phyloP scores from a whole-genome alignment of 345 rosid genomes.

The Limnanthes douglasii region DNA sequence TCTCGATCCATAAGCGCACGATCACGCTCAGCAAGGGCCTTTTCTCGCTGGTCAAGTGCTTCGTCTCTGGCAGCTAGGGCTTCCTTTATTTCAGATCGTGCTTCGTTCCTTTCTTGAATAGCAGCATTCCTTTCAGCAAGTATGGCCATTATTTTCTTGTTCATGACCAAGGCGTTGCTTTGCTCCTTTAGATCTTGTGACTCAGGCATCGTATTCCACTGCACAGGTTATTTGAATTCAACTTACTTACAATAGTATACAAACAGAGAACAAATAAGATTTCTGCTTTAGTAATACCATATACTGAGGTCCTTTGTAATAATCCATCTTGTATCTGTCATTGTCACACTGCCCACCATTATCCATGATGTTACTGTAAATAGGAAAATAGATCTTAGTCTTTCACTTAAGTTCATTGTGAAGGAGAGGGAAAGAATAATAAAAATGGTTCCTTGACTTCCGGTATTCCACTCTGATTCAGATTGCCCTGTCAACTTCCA shows the following conservation, averaged over 20 bases:
- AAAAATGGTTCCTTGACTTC: too few species aligned
- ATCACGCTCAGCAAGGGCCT: slow-evolving; percentile 62
- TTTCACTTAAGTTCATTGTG: too few species aligned
- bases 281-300: slow-evolving; percentile 21
- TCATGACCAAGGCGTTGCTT: slow-evolving; percentile 46
- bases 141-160: slow-evolving; percentile 62
- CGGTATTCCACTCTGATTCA: too few species aligned
- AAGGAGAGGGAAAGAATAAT: too few species aligned
- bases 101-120: slow-evolving; percentile 38
- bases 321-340: slow-evolving; percentile 52
- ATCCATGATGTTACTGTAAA: slow-evolving; percentile 34
- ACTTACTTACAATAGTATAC: slow-evolving; percentile 6
- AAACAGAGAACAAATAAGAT: slow-evolving; percentile 1
- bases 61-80: slow-evolving; percentile 47
- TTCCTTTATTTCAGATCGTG: slow-evolving; percentile 42
- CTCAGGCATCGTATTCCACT: slow-evolving; percentile 45
- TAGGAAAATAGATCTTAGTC: too few species aligned
- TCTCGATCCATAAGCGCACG: slow-evolving; percentile 71
- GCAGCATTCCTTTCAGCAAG: slow-evolving; percentile 59
- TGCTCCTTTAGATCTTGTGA: slow-evolving; percentile 49
- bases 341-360: slow-evolving; percentile 44
- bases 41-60: slow-evolving; percentile 52
- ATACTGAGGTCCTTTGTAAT: slow-evolving; percentile 37
- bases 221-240: slow-evolving; percentile 10
- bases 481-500: too few species aligned